Conservation (phyloP, 1,139 yeast genomes). For the Arxiozyma slooffiae region DNA sequence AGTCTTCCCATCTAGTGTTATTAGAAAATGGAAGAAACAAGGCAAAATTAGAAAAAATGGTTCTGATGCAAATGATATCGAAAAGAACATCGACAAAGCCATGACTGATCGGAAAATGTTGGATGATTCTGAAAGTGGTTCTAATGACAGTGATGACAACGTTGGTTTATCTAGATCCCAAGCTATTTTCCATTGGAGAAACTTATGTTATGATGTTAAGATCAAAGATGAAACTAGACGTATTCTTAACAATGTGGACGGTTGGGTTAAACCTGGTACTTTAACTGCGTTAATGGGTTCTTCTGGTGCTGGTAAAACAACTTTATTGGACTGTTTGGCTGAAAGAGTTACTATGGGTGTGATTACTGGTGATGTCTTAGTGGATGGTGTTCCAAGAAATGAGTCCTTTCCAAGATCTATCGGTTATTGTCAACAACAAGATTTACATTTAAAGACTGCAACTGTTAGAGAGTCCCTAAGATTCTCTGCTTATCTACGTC, state of each 20-base stretch:
- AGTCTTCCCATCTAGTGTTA: conserved; percentile 47
- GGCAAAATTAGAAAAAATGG: conserved; percentile 12
- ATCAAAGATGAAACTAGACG: conserved; percentile 58
- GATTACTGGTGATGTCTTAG: conserved; percentile 66
- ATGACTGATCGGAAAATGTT: conserved; percentile 18
- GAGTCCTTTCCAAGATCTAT: conserved; percentile 70
- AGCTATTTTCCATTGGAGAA: conserved; percentile 70
- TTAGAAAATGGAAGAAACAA: conserved; percentile 31
- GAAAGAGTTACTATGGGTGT: conserved; percentile 73
- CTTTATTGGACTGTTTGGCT: conserved; percentile 63
- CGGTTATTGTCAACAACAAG: conserved; percentile 80
- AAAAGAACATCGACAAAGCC: conserved; percentile 11
- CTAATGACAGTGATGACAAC: conserved; percentile 1
- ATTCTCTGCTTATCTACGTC: conserved; percentile 68
- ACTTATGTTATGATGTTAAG: conserved; percentile 64
- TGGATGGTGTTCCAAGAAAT: conserved; percentile 61
- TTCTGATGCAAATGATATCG: conserved; percentile 7
- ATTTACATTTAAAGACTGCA: conserved; percentile 61
- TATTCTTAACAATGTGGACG: conserved; percentile 61
- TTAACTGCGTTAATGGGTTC: conserved; percentile 79
- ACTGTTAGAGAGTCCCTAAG: conserved; percentile 73
- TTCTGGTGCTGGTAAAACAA: conserved; percentile 83
- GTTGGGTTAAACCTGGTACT: conserved; percentile 75
- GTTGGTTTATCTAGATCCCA: conserved; percentile 21
- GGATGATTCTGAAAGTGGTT: conserved; percentile 8